Conservation (phyloP, 2,329 filamentous ascomycete species). For the Aspergillus sp. region DNA sequence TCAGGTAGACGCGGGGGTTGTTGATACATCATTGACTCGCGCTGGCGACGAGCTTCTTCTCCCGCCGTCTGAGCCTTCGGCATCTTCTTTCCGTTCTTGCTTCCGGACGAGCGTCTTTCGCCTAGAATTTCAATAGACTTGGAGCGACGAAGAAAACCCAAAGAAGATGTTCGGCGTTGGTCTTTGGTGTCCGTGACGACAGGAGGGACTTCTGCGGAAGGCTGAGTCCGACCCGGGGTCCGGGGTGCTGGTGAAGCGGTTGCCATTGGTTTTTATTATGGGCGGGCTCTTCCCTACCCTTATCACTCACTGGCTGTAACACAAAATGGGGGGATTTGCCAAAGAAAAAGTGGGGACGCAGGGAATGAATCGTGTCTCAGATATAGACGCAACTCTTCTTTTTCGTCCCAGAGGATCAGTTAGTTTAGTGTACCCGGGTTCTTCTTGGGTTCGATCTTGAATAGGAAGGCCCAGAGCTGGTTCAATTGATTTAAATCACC, state of each 20-base stretch:
- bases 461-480: background rate
- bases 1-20: slow-evolving; percentile 59
- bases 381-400: slow-evolving; percentile 17
- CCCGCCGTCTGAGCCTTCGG: slow-evolving; percentile 44
- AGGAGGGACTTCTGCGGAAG: slow-evolving; percentile 37
- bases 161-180: slow-evolving; percentile 49
- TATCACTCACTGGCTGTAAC: slow-evolving; percentile 21
- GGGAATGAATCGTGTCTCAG: slow-evolving; percentile 24
- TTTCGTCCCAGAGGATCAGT: slow-evolving; percentile 13
- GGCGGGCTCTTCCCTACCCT: slow-evolving; percentile 23
- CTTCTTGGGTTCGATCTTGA: slow-evolving; percentile 6
- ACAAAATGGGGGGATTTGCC: slow-evolving; percentile 18
- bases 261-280: slow-evolving; percentile 31
- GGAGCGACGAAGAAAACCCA: slow-evolving; percentile 65
- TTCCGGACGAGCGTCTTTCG: slow-evolving; percentile 49
- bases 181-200: slow-evolving; percentile 37
- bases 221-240: slow-evolving; percentile 36
- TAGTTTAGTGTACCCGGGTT: slow-evolving; percentile 11
- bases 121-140: slow-evolving; percentile 66
- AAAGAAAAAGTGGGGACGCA: slow-evolving; percentile 22
- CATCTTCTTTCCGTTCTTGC: slow-evolving; percentile 38
- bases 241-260: slow-evolving; percentile 38
- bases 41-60: slow-evolving; percentile 57
- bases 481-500: background rate
- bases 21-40: slow-evolving; percentile 60